Evolutionary conservation across 108 stramenopile species (phyloP), one percentile per base, ranked within the genome.

Genomic region (Stephanodiscus triporus): DNA sequence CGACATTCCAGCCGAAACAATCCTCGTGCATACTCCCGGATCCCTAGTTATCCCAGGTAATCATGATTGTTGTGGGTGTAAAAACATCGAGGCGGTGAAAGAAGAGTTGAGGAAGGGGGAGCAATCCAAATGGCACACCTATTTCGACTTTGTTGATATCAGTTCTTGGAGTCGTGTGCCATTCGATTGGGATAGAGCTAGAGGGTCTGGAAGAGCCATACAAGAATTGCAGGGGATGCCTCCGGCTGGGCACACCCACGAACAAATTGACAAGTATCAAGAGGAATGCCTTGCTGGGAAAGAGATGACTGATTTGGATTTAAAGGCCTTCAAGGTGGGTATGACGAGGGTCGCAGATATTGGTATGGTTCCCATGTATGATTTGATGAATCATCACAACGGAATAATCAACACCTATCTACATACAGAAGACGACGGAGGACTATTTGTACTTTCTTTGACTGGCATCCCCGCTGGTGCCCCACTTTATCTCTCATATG

Each of bases 361-460:
- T 23, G 81, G 81, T 23, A 30, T 76, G 27, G 49, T 76, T 29
- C 81, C 81, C 0, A 42, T 82, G 45, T 82, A 82, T 67, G 60
- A 82, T 72, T 57, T 82, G 24, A 82, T 82, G 75, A 82, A 82
- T 68, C 81, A 82, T 38, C 74, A 82, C 59, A 82, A 75, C 42
- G 81, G 81, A 24, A 50, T 60, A 17, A 82, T 82, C 42, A 82
- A 82, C 50, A 82, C 81, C 11, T 27, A 27, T 2, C 70, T 76
- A 5, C 22, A 23, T 38, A 45, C 38, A 4, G 75, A 76, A 38
- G 68, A 69, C 7, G 53, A 61, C 4, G 73, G 53, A 27, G 81
- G 81, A 67, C 37, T 82, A n/a, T 64, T 42, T 22, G 70, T 82
- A 1, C 51, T 61, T 48, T 65, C 81, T 0, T 17, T 64, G 20